A percentile compares a stretch with the other conserved stretches of the same genome.
phyloP scores from a whole-genome alignment of 805 yeast species.

The Candida tibetensis region DNA sequence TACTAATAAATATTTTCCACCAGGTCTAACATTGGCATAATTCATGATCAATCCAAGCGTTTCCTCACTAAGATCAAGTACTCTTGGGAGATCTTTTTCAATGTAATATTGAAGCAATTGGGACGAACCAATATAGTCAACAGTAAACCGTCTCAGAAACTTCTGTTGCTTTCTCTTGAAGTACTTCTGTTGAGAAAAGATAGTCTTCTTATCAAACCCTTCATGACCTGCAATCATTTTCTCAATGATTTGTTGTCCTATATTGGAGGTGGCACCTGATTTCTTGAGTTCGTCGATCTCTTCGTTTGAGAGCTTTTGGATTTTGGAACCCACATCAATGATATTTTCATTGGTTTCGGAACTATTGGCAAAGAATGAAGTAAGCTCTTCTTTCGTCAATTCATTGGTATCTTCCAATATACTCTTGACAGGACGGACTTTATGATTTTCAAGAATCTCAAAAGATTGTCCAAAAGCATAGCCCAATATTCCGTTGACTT shows the following conservation, averaged over 20 bases:
- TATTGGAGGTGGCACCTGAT: slow-evolving; percentile 56
- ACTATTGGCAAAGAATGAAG: slow-evolving; percentile 38
- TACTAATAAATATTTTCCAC: slow-evolving; percentile 81
- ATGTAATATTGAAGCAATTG: slow-evolving; percentile 69
- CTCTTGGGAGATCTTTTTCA: slow-evolving; percentile 71
- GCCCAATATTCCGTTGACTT: slow-evolving; percentile 72
- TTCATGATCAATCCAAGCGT: slow-evolving; percentile 74
- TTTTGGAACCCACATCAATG: slow-evolving; percentile 62
- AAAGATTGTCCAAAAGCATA: slow-evolving; percentile 85
- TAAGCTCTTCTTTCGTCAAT: slow-evolving; percentile 37
- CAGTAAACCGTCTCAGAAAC: slow-evolving; percentile 79
- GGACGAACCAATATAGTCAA: slow-evolving; percentile 70
- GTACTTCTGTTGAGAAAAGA: slow-evolving; percentile 88
- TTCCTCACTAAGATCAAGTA: slow-evolving; percentile 83
- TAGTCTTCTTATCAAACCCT: slow-evolving; percentile 84
- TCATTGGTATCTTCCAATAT: slow-evolving; percentile 13
- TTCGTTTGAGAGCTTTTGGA: slow-evolving; percentile 71
- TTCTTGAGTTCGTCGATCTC: slow-evolving; percentile 83
- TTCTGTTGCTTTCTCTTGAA: slow-evolving; percentile 88
- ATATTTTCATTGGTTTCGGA: slow-evolving; percentile 66
- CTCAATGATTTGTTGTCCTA: slow-evolving; percentile 77
- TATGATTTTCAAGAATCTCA: slow-evolving; percentile 64
- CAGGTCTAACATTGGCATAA: slow-evolving; percentile 80
- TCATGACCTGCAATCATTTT: slow-evolving; percentile 80
- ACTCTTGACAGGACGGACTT: slow-evolving; percentile 48